Evolutionary conservation across 2,329 filamentous ascomycete species (phyloP).

Genomic region (Fusarium sp.): DNA sequence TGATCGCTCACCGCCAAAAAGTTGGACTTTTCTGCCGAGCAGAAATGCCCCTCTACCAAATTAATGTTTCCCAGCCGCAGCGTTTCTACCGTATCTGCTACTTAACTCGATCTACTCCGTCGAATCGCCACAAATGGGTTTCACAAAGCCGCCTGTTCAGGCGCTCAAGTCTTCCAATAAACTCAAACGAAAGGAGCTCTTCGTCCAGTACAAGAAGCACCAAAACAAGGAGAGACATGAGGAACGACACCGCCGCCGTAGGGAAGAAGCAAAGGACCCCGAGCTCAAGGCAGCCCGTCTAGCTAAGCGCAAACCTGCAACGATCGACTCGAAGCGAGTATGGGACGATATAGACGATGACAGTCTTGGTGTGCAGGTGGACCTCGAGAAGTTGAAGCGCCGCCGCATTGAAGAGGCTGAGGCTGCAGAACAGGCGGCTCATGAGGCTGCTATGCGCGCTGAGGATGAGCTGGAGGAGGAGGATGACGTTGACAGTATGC

Average conservation of each 20-base stretch:
- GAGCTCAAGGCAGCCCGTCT: slow-evolving; percentile 77
- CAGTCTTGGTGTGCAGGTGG: slow-evolving; percentile 63
- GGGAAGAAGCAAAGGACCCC: slow-evolving; percentile 86
- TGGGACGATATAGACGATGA: slow-evolving; percentile 83
- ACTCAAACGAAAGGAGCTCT: slow-evolving; percentile 77
- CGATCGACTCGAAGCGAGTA: slow-evolving; percentile 86
- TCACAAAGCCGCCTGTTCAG: slow-evolving; percentile 47
- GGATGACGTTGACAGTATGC: slow-evolving; percentile 80
- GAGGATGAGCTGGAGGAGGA: slow-evolving; percentile 55
- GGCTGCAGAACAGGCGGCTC: slow-evolving; percentile 59
- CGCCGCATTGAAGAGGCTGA: slow-evolving; percentile 64
- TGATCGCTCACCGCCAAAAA: slow-evolving; percentile 50
- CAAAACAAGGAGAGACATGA: slow-evolving; percentile 79
- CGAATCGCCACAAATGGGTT: slow-evolving; percentile 43
- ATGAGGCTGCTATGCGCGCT: slow-evolving; percentile 50
- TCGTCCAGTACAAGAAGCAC: slow-evolving; percentile 81
- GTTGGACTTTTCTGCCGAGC: slow-evolving; percentile 38
- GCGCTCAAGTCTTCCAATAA: slow-evolving; percentile 74
- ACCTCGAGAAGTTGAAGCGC: slow-evolving; percentile 68
- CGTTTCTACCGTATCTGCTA: background rate
- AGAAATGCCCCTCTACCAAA: slow-evolving; percentile 31
- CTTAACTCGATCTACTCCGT: background rate
- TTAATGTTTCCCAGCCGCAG: slow-evolving; percentile 15
- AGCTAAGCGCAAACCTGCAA: slow-evolving; percentile 80
- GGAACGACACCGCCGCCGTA: slow-evolving; percentile 79